Evolutionary conservation across 352 stramenopile species (phyloP).

Genomic region (Peronosclerospora sorghi): DNA sequence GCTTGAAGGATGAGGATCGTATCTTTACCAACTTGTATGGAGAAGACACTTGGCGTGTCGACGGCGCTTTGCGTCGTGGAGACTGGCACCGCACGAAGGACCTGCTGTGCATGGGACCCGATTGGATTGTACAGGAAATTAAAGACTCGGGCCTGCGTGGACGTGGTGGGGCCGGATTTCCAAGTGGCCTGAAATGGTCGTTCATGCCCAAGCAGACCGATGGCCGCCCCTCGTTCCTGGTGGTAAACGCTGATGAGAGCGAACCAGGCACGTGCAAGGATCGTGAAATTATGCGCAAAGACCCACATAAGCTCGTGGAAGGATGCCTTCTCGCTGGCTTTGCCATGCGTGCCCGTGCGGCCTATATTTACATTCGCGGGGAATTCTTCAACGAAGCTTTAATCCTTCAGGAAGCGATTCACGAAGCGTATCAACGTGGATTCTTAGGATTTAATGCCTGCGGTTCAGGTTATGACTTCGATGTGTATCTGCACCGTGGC

Average conservation of each 20-base stretch:
- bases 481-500: conserved; percentile 98
- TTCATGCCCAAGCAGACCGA: conserved; percentile 99
- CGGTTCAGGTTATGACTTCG: conserved; percentile 98
- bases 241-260: conserved; percentile 99
- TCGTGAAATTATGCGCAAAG: conserved; percentile 99
- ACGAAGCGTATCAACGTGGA: conserved; percentile 96
- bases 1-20: conserved; percentile 96
- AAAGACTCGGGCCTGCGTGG: conserved; percentile 98
- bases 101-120: conserved; percentile 96
- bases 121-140: conserved; percentile 99
- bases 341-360: conserved; percentile 96
- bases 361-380: conserved; percentile 99
- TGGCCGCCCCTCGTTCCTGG: conserved; percentile 97
- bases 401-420: conserved; percentile 96
- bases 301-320: conserved; percentile 99
- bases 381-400: conserved; percentile 99
- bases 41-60: conserved; percentile 87
- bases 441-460: conserved; percentile 96
- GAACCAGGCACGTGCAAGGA: conserved; percentile 99
- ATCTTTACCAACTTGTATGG: conserved; percentile 99
- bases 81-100: conserved; percentile 97
- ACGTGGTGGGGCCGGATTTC: conserved; percentile 96
- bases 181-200: conserved; percentile 98
- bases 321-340: conserved; percentile 96
- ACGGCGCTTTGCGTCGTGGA: conserved; percentile 86